Base-by-base conservation (phyloP, 768 basidiomycete genomes). In the Termitomyces sp. region DNA sequence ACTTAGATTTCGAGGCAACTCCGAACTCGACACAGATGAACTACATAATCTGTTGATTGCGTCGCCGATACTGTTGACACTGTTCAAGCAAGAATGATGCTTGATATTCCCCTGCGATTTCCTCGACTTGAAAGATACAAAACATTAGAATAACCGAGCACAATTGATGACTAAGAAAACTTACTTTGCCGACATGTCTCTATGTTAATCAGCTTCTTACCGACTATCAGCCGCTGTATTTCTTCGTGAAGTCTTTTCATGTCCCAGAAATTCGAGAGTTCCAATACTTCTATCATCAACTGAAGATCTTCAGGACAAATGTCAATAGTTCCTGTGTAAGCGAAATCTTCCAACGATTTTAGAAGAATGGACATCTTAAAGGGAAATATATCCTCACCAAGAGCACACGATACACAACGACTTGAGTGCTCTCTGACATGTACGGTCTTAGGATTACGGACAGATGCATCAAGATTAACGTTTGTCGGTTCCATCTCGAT, bases 191-290 rank as follows among this genome's bases (percentile, higher is more conserved):
- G 39, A 22, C 37, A 48, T 0, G 68, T 71, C n/a, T 59, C 65
- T 5, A 71, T 71, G 24, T 58, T 62, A 24, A 76, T 68, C 32
- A 71, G 57, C 37, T 65, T 64, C n/a, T 55, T 47, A 4, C 59
- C 43, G 8, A 69, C 53, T 22, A 76, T 71, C 26, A 62, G 57
- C 36, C 60, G 66, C 43, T 76, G 71, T 5, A 70, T 55, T 9
- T 64, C 55, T 12, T 66, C 58, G 44, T 67, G 65, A 9, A 72
- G 56, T 34, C 65, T 67, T 0, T 18, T 26, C 44, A 72, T 49
- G 5, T 54, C 27, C 68, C 71, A 74, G 37, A 64, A 65, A 10
- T 61, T 57, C 4, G 73, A 67, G 14, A 76, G 48, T 29, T 59
- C 32, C 36, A 75, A 50, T 6, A 71, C 53, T 31, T 69, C 65